These are phyloP conservation scores for Pseudogymnoascus verrucosus DNA, from an alignment of 2,329 filamentous ascomycete species.

Conservation along the genomic window DNA sequence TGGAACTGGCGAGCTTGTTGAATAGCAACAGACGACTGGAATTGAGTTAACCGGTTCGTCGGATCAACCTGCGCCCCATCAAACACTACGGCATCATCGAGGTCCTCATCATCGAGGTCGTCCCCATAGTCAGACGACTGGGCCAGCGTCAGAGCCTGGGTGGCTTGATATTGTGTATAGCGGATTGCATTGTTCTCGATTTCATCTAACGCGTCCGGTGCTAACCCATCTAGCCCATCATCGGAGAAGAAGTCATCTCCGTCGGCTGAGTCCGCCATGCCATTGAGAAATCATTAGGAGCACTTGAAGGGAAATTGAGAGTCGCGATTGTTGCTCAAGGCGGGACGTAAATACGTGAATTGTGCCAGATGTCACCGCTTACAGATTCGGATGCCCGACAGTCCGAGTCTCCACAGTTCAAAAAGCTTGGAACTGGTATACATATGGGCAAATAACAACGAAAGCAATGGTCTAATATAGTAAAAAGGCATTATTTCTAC, in stretches of 20 bases:
- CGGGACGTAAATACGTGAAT: conserved; percentile 2
- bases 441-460: neutral
- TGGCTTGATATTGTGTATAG: conserved; percentile 36
- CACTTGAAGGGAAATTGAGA: neutral
- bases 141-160: conserved; percentile 18
- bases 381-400: neutral
- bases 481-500: neutral
- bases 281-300: conserved; percentile 27
- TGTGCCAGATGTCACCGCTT: neutral
- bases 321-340: neutral
- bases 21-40: conserved; percentile 1
- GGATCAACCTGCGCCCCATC: conserved; percentile 18
- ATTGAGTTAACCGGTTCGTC: neutral
- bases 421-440: neutral
- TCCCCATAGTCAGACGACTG: conserved; percentile 32
- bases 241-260: conserved; percentile 54
- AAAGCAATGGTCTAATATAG: neutral
- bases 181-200: conserved; percentile 57
- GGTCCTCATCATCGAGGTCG: conserved; percentile 29
- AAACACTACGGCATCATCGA: conserved; percentile 50
- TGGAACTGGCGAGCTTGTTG: conserved; percentile 7
- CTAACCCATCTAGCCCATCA: conserved; percentile 54
- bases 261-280: conserved; percentile 30
- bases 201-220: conserved; percentile 49
- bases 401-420: neutral